Conservation (phyloP, 1,284 basidiomycete species). For the Chiua sp. region DNA sequence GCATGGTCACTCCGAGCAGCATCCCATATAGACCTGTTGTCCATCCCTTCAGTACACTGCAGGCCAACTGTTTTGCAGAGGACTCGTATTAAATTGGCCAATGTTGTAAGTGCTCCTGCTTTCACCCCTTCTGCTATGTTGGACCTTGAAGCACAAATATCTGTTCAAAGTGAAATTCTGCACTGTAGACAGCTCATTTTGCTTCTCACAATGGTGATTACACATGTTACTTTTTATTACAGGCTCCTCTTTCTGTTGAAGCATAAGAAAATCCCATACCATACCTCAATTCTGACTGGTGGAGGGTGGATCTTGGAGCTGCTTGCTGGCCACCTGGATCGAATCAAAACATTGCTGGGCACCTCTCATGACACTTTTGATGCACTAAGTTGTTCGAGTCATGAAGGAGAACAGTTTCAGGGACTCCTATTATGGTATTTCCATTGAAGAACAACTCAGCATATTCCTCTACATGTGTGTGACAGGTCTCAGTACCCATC, state of each 20-base stretch:
- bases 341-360: not conserved
- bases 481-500: not conserved
- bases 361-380: not conserved
- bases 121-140: too few species aligned
- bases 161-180: too few species aligned
- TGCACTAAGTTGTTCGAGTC: not conserved
- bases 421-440: not conserved
- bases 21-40: too few species aligned
- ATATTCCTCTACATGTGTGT: not conserved
- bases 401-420: not conserved
- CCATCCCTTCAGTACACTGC: too few species aligned
- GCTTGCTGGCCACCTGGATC: not conserved
- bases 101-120: too few species aligned
- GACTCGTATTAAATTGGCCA: too few species aligned
- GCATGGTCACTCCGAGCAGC: too few species aligned
- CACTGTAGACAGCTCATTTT: too few species aligned
- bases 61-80: too few species aligned
- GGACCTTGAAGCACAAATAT: too few species aligned
- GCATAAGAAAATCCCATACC: not conserved
- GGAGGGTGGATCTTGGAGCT: not conserved
- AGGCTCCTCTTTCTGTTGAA: not conserved
- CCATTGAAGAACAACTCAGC: not conserved
- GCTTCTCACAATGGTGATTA: too few species aligned
- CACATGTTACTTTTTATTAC: too few species aligned
- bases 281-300: not conserved